Percentiles rank a stretch among this genome's conserved stretches.
Evolutionary conservation across 805 yeast species (phyloP).

Genomic region (Teunomyces stri): DNA sequence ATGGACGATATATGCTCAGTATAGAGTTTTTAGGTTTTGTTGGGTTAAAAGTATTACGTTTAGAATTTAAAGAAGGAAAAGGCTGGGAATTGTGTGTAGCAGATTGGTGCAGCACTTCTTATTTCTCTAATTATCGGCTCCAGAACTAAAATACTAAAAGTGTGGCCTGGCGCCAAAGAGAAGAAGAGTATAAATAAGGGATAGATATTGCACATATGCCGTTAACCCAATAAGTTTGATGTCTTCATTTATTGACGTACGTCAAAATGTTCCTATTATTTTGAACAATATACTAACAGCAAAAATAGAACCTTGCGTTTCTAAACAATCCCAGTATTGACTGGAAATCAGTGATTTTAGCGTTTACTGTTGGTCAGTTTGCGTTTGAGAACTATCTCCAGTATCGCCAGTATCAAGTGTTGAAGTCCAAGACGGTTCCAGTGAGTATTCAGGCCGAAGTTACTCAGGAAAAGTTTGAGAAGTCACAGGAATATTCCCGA

Average conservation of each 20-base stretch:
- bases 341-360: conserved; percentile 76
- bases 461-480: conserved; percentile 67
- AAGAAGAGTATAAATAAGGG: no score
- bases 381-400: conserved; percentile 71
- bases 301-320: conserved; percentile 41
- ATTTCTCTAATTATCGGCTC: no score
- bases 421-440: conserved; percentile 58
- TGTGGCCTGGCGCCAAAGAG: no score
- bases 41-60: conserved; percentile 4
- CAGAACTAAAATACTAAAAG: no score
- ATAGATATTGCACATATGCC: no score
- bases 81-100: not conserved
- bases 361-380: conserved; percentile 73
- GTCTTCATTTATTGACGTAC: no score
- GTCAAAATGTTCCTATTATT: no score
- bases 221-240: no score
- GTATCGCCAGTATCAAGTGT: conserved; percentile 72
- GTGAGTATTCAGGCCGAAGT: conserved; percentile 61
- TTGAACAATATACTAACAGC: not conserved
- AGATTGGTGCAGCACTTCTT: no score
- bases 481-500: conserved; percentile 74
- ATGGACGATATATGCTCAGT: not conserved
- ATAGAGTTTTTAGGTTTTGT: not conserved
- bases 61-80: not conserved
- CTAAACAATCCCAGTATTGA: conserved; percentile 68